Conservation (phyloP, 129 eudicot genomes). For the Helianthus tuberosus region DNA sequence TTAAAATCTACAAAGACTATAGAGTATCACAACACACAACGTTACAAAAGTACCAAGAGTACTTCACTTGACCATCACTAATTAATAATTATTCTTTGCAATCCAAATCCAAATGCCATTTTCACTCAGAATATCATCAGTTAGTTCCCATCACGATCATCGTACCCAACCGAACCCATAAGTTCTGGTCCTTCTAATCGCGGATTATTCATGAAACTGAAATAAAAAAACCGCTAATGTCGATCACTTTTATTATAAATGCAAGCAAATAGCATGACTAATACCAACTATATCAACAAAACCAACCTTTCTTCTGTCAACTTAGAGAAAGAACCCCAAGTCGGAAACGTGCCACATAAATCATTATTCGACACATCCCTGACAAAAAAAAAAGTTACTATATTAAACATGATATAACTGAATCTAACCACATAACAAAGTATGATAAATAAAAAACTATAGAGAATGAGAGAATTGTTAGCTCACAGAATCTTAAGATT, state of each 20-base stretch:
- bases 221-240: constrained; percentile 6
- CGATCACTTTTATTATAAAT: neutral
- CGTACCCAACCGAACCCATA: constrained; percentile 58
- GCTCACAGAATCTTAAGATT: constrained; percentile 64
- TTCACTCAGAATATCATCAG: constrained; percentile 15
- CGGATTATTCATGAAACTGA: constrained; percentile 60
- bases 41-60: constrained; percentile 5
- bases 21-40: constrained; percentile 13
- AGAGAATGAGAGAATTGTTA: neutral
- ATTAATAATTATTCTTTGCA: neutral
- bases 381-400: neutral
- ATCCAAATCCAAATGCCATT: constrained; percentile 11
- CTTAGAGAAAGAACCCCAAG: constrained; percentile 61
- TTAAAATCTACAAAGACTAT: constrained; percentile 3
- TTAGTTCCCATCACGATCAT: constrained; percentile 46
- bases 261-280: neutral
- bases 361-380: constrained; percentile 67
- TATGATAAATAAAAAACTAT: neutral
- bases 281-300: neutral
- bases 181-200: constrained; percentile 72
- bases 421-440: too few species aligned
- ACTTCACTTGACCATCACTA: constrained; percentile 16
- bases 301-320: constrained; percentile 53
- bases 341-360: constrained; percentile 66
- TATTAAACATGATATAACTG: neutral